Evolutionary conservation across 768 basidiomycete genomes (phyloP), one percentile per base, ranked within the genome.

Genomic region (Calocera viscosa): DNA sequence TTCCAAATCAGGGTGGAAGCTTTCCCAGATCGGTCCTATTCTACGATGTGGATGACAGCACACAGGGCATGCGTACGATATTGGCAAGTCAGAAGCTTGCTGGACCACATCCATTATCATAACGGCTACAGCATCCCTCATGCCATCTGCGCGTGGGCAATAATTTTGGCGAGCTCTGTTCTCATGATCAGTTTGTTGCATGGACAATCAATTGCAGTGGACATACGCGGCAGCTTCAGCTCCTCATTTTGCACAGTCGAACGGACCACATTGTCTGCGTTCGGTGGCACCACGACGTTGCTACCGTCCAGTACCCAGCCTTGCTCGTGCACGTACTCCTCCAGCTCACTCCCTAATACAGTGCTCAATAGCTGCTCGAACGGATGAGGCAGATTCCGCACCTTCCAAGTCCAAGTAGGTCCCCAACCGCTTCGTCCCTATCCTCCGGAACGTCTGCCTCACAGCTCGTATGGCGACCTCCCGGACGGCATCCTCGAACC

Each of bases 251-350:
- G 87, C 63, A 93, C 82, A 0, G 89, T 88, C 0, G 91, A 88
- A 72, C 89, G 86, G 71, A 92, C 89, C 72, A 90, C 89, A 75
- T 93, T 93, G 76, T 93, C 91, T 16, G 88, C 87, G 75, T 92
- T 93, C 49, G 86, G 82, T 26, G 91, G 91, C 64, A 91, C 80
- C n/a, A 86, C 82, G 7, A 81, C 82, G 0, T 79, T 80, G 17
- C 80, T 75, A 17, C 77, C 71, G 67, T 90, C 83, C 41, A 83
- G 69, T 22, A 78, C 75, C 91, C 91, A 93, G 24, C 84, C 88
- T 63, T 89, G 80, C 69, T 82, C 82, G 69, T 80, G 74, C 35
- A 89, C 79, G 74, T 85, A 90, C 12, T 77, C 78, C 33, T 80
- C 80, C 49, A 93, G 77, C 19, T 83, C 84, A 22, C 78, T 70